Conservation (phyloP, 768 basidiomycete species). For the Mrakia gelida region DNA sequence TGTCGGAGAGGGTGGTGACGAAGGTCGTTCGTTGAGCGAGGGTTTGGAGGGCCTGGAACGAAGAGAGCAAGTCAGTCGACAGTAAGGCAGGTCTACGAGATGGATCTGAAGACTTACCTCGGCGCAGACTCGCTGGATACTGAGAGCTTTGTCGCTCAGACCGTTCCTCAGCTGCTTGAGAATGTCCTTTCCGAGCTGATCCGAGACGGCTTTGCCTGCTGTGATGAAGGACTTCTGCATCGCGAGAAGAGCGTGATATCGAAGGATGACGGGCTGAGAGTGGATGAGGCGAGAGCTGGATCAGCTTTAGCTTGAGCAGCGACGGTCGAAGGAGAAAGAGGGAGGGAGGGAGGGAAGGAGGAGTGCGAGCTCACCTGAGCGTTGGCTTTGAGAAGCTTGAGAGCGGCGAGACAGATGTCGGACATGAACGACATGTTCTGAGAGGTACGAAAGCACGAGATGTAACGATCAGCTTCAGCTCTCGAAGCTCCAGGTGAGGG, state of each 20-base stretch:
- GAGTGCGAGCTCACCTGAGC: conserved; percentile 58
- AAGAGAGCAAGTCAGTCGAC: background rate
- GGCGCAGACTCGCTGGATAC: conserved; percentile 77
- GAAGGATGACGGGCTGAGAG: conserved; percentile 69
- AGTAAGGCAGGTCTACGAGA: background rate
- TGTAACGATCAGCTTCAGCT: background rate
- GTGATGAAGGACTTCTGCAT: conserved; percentile 73
- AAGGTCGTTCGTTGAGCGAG: conserved; percentile 44
- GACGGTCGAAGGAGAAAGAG: background rate
- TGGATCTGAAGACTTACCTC: conserved; percentile 53
- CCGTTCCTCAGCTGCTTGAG: conserved; percentile 73
- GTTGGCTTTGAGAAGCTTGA: conserved; percentile 63
- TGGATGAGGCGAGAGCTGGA: background rate
- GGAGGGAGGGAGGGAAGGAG: background rate
- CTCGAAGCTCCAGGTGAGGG: background rate
- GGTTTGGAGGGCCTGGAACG: conserved; percentile 15
- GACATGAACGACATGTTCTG: conserved; percentile 95
- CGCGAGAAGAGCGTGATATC: conserved; percentile 71
- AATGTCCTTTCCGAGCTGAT: conserved; percentile 71
- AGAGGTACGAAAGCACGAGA: background rate
- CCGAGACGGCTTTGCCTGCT: conserved; percentile 78
- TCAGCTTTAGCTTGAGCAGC: background rate
- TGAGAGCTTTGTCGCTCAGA: conserved; percentile 73
- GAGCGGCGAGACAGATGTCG: conserved; percentile 64
- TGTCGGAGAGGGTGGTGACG: conserved; percentile 60